Base-by-base conservation (phyloP, 2,329 filamentous ascomycete genomes). In the Nigrospora osmanthi region DNA sequence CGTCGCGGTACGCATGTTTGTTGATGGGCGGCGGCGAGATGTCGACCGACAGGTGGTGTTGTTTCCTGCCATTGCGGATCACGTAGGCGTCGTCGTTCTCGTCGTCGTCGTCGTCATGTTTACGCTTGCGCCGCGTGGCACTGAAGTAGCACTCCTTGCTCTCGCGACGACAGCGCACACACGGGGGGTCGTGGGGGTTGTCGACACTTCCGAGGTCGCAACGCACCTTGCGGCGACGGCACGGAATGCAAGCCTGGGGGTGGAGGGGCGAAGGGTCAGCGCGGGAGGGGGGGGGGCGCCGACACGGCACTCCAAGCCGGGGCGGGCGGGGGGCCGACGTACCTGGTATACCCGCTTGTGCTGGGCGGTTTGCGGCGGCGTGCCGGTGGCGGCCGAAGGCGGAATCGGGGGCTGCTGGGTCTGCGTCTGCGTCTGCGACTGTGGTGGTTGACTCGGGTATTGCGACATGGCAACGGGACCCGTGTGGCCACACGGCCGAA, bases 111-210 rank as follows among this genome's bases (percentile, higher is more conserved):
- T 86, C 72, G 54, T 74, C 80, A 40, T 76, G 76, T 74, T 93
- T 94, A 61, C 89, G 81, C 80, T 97, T 97, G 60, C 93, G 83
- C 42, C 93, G 79, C 31, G 90, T 97, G 16, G 89, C 88, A 50
- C 89, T 95, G 72, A 98, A 98, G 75, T 85, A 95, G 72, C 93
- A 98, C 58, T 95, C 85, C 65, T 97, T 97, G 70, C 85, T 89
- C 72, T 98, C 93, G 54, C 93, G 83, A 43, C 89, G 85, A 64
- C 93, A 98, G 60, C 93, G 83, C 48, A 91, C 87, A 65, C 93
- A 98, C 3, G 93, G 93, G 45, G 91, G 91, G 57, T 95, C 89
- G 65, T 90, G 83, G 19, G 93, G 93, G 57, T 93, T 91, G 68
- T 97, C 93, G 61, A 97, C 91, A 58, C 83, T 85, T 46, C 78